Percentiles rank a stretch among this genome's conserved stretches.
phyloP scores from a whole-genome alignment of 805 yeast genomes.

The Debaryomyces castellii region DNA sequence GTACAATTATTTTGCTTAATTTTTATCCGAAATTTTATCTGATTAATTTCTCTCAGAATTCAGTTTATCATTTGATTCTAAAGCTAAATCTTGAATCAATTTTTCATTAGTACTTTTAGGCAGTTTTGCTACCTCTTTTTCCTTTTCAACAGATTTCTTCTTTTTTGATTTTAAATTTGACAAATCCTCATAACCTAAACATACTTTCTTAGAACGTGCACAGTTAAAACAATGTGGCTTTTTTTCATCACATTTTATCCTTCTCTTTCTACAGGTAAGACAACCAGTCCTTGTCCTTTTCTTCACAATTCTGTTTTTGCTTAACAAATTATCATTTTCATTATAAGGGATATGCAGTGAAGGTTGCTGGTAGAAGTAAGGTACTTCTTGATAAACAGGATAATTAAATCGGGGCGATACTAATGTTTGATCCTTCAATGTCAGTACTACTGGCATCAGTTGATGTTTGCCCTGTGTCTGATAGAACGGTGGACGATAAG shows the following conservation, averaged over 20 bases:
- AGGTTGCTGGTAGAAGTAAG: constrained; percentile 2
- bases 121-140: constrained; percentile 1
- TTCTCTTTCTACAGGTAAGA: constrained; percentile 65
- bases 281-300: constrained; percentile 75
- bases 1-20: background rate
- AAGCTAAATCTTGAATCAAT: background rate
- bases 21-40: too few relatives aligned
- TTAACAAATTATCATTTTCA: constrained; percentile 30
- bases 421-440: background rate
- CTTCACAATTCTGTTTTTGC: constrained; percentile 47
- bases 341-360: constrained; percentile 1
- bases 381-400: constrained; percentile 1
- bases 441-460: background rate
- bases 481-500: constrained; percentile 5
- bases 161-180: constrained; percentile 9
- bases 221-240: constrained; percentile 71
- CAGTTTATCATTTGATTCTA: background rate
- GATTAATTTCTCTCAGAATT: background rate
- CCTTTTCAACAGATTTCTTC: background rate
- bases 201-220: constrained; percentile 59
- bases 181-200: constrained; percentile 60
- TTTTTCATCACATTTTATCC: constrained; percentile 75
- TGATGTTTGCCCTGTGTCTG: constrained; percentile 8
- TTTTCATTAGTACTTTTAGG: background rate
- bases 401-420: background rate